phyloP scores from a whole-genome alignment of 2,329 filamentous ascomycete genomes.

The Phyllosticta paracitricarpa region DNA sequence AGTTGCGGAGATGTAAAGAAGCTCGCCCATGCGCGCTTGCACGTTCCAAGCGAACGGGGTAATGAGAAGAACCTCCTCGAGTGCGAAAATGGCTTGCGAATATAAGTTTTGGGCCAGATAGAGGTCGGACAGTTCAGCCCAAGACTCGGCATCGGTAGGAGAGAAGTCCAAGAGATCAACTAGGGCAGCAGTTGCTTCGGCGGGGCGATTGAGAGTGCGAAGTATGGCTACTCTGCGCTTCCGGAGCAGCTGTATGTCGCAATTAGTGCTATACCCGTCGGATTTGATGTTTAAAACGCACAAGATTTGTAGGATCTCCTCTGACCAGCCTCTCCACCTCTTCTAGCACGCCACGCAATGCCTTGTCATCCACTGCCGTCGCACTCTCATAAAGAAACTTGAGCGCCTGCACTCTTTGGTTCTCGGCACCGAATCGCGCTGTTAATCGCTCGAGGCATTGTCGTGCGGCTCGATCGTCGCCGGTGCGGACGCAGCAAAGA shows the following conservation, averaged over 20 bases:
- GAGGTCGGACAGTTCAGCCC: conserved; percentile 82
- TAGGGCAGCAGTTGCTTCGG: conserved; percentile 66
- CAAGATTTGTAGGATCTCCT: conserved; percentile 69
- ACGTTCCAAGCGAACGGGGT: conserved; percentile 95
- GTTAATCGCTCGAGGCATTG: conserved; percentile 66
- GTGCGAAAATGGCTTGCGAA: conserved; percentile 72
- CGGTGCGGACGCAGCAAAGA: conserved; percentile 71
- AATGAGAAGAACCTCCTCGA: conserved; percentile 83
- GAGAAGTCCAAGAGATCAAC: conserved; percentile 68
- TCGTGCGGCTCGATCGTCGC: conserved; percentile 69
- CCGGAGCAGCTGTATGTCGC: conserved; percentile 54
- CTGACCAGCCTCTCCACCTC: conserved; percentile 69
- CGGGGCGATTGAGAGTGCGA: conserved; percentile 56
- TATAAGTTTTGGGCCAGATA: conserved; percentile 73
- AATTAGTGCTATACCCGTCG: not conserved
- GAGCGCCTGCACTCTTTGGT: conserved; percentile 79
- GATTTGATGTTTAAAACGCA: conserved; percentile 33
- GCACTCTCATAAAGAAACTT: conserved; percentile 79
- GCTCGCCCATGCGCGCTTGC: conserved; percentile 77
- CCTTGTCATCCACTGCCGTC: conserved; percentile 54
- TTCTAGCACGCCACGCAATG: conserved; percentile 59
- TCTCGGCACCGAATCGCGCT: conserved; percentile 68
- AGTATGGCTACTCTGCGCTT: conserved; percentile 79
- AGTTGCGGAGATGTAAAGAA: conserved; percentile 59
- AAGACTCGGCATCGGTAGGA: conserved; percentile 85